These are phyloP conservation scores for Eimeria acervulina DNA, from an alignment of 169 alveolate species.

Conservation along the genomic window DNA sequence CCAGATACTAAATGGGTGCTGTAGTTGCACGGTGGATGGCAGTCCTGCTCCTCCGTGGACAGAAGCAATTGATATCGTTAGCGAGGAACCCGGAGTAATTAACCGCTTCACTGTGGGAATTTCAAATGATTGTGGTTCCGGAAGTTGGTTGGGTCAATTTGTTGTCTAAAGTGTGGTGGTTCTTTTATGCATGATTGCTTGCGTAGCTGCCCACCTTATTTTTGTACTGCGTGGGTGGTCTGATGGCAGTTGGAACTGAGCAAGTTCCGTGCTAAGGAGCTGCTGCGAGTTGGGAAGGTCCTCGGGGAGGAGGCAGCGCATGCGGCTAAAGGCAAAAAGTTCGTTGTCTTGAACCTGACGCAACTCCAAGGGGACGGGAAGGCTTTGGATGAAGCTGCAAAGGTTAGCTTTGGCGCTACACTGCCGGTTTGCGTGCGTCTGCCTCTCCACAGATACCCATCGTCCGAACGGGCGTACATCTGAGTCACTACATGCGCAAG, in stretches of 20 bases:
- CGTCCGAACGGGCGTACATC: neutral
- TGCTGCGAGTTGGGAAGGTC: constrained; percentile 75
- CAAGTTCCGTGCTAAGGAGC: constrained; percentile 80
- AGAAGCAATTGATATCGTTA: neutral
- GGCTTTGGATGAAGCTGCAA: constrained; percentile 81
- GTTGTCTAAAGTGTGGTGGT: too few relatives aligned
- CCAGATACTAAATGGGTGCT: neutral
- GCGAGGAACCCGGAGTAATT: neutral
- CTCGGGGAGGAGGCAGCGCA: constrained; percentile 76
- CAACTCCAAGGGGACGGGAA: constrained; percentile 84
- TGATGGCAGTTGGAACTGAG: constrained; percentile 76
- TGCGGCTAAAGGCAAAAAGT: constrained; percentile 66
- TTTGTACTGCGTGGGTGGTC: neutral
- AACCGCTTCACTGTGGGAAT: neutral
- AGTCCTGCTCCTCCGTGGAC: neutral
- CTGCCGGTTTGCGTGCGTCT: neutral
- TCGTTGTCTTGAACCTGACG: constrained; percentile 27
- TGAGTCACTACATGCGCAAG: neutral
- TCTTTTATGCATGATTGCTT: neutral
- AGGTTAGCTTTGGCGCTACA: constrained; percentile 39
- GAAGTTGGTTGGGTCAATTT: neutral
- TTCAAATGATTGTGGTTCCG: neutral
- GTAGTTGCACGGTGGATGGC: neutral
- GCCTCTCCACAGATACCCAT: neutral
- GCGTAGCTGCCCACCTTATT: neutral